These are phyloP conservation scores for Cutaneotrichosporon sp. DNA, from an alignment of 1,284 basidiomycete genomes.

Conservation along the genomic window DNA sequence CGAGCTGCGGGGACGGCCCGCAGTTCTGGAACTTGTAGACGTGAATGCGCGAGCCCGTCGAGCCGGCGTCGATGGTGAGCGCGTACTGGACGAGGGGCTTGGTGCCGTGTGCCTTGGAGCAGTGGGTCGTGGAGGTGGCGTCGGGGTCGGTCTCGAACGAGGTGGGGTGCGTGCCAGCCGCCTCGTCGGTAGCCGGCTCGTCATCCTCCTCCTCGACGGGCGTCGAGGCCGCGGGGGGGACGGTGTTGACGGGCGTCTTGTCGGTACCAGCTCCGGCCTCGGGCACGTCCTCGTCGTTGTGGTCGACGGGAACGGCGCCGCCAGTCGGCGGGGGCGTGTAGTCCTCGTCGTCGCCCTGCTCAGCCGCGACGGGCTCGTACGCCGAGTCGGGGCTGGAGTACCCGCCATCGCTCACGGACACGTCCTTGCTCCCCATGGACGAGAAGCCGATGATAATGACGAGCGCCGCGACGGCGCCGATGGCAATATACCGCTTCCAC, in stretches of 20 bases:
- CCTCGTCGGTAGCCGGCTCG: conserved; percentile 19
- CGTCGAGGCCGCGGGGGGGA: conserved; percentile 7
- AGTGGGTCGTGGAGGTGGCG: conserved; percentile 56
- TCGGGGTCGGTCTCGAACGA: conserved; percentile 52
- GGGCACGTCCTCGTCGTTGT: conserved; percentile 31
- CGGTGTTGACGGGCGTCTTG: conserved; percentile 22
- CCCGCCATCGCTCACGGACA: conserved; percentile 17
- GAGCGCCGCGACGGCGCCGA: conserved; percentile 17
- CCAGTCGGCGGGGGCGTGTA: conserved; percentile 45
- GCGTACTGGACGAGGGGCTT: conserved; percentile 80
- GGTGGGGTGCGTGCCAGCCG: conserved; percentile 36
- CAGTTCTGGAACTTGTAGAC: conserved; percentile 98
- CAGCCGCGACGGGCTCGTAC: conserved; percentile 11
- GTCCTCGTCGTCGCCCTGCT: conserved; percentile 28
- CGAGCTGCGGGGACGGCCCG: conserved; percentile 72
- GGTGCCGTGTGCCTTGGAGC: conserved; percentile 58
- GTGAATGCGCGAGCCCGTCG: conserved; percentile 95
- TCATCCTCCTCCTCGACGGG: not conserved
- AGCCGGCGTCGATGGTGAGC: conserved; percentile 97
- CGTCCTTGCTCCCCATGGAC: conserved; percentile 12
- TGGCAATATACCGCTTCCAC: conserved; percentile 46
- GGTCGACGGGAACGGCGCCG: not conserved
- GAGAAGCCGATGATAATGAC: conserved; percentile 5
- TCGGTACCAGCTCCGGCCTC: conserved; percentile 27
- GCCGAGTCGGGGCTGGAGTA: conserved; percentile 22